Percentiles rank a stretch among this genome's conserved stretches.
Evolutionary conservation across 2,329 filamentous ascomycete species (phyloP).

Genomic region (Didymella keratinophila): DNA sequence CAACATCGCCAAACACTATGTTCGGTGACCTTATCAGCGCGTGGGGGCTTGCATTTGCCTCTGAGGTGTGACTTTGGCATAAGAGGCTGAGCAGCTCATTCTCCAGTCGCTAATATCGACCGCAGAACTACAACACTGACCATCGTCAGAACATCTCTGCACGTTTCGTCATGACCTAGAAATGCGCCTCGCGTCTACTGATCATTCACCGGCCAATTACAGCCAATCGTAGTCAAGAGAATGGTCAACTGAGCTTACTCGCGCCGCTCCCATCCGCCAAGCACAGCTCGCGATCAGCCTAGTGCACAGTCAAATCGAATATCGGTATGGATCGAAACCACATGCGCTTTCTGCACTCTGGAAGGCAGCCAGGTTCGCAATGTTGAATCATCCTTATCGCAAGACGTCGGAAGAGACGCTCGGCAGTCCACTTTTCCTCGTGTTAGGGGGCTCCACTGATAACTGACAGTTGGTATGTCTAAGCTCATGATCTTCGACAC

Average conservation of each 20-base stretch:
- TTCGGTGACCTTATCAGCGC: conserved; percentile 26
- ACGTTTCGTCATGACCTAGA: not conserved
- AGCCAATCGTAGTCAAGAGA: conserved; percentile 8
- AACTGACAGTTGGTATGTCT: conserved; percentile 17
- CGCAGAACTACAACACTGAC: conserved; percentile 7
- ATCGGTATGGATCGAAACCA: conserved; percentile 1
- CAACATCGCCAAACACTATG: conserved; percentile 10
- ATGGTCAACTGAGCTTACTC: conserved; percentile 1
- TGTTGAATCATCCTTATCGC: conserved; percentile 15
- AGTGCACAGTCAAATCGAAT: conserved; percentile 3
- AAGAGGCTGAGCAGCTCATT: conserved; percentile 23
- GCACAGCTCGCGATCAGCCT: conserved; percentile 6
- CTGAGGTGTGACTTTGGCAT: conserved; percentile 13
- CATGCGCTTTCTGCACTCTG: conserved; percentile 1
- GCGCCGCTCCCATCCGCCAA: conserved; percentile 11
- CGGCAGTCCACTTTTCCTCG: conserved; percentile 20
- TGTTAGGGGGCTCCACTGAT: conserved; percentile 20
- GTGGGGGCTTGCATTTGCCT: conserved; percentile 20
- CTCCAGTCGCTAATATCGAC: conserved; percentile 7
- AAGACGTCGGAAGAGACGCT: conserved; percentile 13
- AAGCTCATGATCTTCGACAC: conserved; percentile 15
- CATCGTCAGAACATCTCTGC: conserved; percentile 2
- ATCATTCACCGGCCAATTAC: conserved; percentile 3
- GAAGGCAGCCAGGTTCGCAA: not conserved
- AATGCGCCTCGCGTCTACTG: conserved; percentile 2